These are phyloP conservation scores for Aphanomyces astaci DNA, from an alignment of 352 stramenopile species.

Conservation along the genomic window DNA sequence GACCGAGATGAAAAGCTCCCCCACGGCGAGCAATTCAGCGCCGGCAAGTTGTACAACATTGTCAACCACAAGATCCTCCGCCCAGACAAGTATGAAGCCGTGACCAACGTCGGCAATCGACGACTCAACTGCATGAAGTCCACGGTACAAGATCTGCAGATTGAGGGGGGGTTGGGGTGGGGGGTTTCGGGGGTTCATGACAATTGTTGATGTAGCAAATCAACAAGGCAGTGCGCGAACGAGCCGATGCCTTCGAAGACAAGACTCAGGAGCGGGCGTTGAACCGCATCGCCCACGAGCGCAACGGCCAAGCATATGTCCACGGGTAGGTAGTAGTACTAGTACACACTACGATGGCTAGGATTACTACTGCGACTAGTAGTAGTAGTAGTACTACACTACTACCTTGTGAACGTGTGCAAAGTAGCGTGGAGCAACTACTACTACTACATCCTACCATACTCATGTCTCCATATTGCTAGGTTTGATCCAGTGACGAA, in stretches of 20 bases:
- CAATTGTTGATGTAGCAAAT: slow-evolving; percentile 19
- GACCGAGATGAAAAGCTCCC: slow-evolving; percentile 44
- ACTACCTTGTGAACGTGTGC: too few relatives aligned
- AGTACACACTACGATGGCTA: too few relatives aligned
- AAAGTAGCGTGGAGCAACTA: too few relatives aligned
- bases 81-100: slow-evolving; percentile 31
- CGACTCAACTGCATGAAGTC: slow-evolving; percentile 59
- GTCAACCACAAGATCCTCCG: slow-evolving; percentile 61
- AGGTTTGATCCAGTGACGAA: slow-evolving; percentile 57
- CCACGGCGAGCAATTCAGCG: slow-evolving; percentile 51
- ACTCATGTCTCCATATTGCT: too few relatives aligned
- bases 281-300: slow-evolving; percentile 55
- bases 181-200: too few relatives aligned
- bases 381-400: too few relatives aligned
- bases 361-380: too few relatives aligned
- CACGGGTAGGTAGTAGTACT: too few relatives aligned
- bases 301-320: slow-evolving; percentile 41
- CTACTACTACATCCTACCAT: too few relatives aligned
- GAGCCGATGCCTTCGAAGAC: slow-evolving; percentile 34
- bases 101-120: slow-evolving; percentile 38
- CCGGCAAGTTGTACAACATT: slow-evolving; percentile 71
- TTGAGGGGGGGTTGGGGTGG: too few relatives aligned
- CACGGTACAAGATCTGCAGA: slow-evolving; percentile 29
- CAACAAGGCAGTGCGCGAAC: slow-evolving; percentile 41
- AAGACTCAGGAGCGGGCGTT: slow-evolving; percentile 41